A percentile compares a stretch with the other conserved stretches of the same genome.
These are phyloP conservation scores for Hamigera avellanea DNA, from an alignment of 495 filamentous ascomycete genomes.

Conservation along the genomic window DNA sequence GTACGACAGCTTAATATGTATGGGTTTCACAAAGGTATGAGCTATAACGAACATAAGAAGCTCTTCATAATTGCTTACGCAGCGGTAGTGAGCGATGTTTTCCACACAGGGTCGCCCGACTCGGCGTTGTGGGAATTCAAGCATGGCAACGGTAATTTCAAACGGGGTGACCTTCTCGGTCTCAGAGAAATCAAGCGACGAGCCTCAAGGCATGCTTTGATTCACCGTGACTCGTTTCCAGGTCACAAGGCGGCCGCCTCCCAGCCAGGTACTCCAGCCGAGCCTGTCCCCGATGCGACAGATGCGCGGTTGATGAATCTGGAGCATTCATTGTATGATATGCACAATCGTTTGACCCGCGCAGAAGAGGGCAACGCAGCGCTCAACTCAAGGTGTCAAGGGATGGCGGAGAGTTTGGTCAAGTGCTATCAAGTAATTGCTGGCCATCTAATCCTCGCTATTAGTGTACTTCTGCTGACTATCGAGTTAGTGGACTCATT, in stretches of 20 bases:
- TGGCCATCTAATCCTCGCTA: background rate
- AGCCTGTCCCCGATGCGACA: constrained; percentile 64
- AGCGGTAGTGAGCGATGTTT: constrained; percentile 84
- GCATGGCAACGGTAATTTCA: constrained; percentile 96
- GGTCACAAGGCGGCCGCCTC: constrained; percentile 59
- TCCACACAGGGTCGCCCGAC: constrained; percentile 93
- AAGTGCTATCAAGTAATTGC: constrained; percentile 59
- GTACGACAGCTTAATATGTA: constrained; percentile 99
- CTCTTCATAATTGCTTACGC: background rate
- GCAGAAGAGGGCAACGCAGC: constrained; percentile 74
- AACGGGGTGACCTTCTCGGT: constrained; percentile 82
- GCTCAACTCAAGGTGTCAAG: constrained; percentile 69
- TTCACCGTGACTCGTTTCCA: constrained; percentile 88
- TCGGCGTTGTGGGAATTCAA: constrained; percentile 98
- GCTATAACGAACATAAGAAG: background rate
- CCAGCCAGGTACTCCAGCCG: constrained; percentile 74
- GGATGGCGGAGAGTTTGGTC: constrained; percentile 67
- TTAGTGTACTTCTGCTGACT: constrained; percentile 9
- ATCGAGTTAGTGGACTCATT: constrained; percentile 50
- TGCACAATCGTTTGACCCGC: constrained; percentile 61
- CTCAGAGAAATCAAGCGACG: constrained; percentile 92
- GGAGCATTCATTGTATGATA: constrained; percentile 74
- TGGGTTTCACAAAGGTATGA: constrained; percentile 94
- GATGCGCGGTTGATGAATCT: constrained; percentile 66
- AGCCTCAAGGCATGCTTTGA: constrained; percentile 90